A percentile compares a stretch with the other conserved stretches of the same genome.
These are phyloP conservation scores for Prunus padus DNA, from an alignment of 306 rosid species.

Conservation along the genomic window DNA sequence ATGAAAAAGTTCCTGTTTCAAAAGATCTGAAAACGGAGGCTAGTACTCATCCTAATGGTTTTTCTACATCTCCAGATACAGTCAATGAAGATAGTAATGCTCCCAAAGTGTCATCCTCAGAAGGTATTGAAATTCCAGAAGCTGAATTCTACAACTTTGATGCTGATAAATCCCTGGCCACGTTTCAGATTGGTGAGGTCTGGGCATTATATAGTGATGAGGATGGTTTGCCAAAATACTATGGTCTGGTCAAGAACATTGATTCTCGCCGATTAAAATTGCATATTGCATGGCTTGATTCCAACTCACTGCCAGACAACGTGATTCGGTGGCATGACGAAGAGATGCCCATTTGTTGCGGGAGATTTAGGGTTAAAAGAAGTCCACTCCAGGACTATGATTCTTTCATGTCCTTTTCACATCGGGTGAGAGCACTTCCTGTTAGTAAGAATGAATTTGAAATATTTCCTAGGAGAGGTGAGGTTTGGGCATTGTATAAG, in stretches of 20 bases:
- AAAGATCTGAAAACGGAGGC: not conserved
- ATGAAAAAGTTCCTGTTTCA: conserved; percentile 13
- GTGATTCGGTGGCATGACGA: conserved; percentile 51
- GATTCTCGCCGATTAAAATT: conserved; percentile 37
- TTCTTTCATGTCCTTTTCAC: conserved; percentile 48
- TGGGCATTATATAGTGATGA: conserved; percentile 94
- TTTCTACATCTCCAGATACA: not conserved
- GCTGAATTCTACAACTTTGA: conserved; percentile 76
- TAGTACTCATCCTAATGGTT: not conserved
- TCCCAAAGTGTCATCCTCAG: conserved; percentile 18
- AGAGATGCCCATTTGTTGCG: conserved; percentile 62
- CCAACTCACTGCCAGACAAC: conserved; percentile 41
- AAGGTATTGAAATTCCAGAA: conserved; percentile 55
- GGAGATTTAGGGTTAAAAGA: conserved; percentile 42
- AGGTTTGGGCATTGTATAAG: conserved; percentile 84
- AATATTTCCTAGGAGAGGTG: conserved; percentile 68
- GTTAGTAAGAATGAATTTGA: conserved; percentile 30
- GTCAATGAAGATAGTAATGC: not conserved
- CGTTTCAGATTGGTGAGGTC: conserved; percentile 66
- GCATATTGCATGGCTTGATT: conserved; percentile 60
- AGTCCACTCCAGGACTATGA: conserved; percentile 34
- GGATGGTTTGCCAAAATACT: conserved; percentile 87
- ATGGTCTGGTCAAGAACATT: conserved; percentile 54
- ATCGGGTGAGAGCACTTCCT: conserved; percentile 49
- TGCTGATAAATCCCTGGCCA: conserved; percentile 45